These are phyloP conservation scores for Brassica nigra DNA, from an alignment of 345 rosid species.

Conservation along the genomic window DNA sequence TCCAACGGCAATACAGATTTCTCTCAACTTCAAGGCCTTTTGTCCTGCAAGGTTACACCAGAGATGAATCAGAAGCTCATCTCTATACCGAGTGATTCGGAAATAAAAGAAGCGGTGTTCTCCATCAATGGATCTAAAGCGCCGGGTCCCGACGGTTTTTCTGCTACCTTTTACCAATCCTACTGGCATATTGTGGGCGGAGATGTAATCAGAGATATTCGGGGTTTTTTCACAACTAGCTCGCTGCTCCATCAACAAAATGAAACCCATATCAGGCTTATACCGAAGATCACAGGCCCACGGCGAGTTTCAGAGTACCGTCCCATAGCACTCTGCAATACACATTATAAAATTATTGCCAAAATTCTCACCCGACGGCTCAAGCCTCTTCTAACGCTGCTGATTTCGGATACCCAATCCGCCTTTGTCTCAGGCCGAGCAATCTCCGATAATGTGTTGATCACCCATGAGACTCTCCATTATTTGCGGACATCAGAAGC, in stretches of 20 bases:
- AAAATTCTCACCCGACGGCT: not conserved
- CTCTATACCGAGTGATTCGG: not conserved
- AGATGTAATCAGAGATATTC: not conserved
- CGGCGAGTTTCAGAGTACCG: not conserved
- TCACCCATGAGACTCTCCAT: not conserved
- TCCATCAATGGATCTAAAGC: not conserved
- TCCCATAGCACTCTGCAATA: not conserved
- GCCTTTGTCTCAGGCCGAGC: not conserved
- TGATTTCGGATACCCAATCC: not conserved
- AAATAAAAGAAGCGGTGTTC: not conserved
- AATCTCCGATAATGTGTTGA: not conserved
- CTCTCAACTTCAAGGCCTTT: not conserved
- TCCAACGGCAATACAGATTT: not conserved
- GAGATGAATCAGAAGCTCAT: not conserved
- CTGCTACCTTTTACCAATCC: not conserved
- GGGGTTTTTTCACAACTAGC: not conserved
- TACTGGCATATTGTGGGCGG: not conserved
- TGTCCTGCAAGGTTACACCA: not conserved
- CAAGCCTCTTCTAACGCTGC: not conserved
- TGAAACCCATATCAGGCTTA: not conserved
- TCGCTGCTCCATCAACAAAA: not conserved
- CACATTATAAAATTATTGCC: not conserved
- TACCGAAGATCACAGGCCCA: not conserved
- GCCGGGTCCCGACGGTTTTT: not conserved
- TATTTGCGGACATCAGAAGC: no score